Percentiles rank a stretch among this genome's conserved stretches.
Evolutionary conservation across 2,329 filamentous ascomycete species (phyloP).

Genomic region (Ceratocystis cacaofunesta): DNA sequence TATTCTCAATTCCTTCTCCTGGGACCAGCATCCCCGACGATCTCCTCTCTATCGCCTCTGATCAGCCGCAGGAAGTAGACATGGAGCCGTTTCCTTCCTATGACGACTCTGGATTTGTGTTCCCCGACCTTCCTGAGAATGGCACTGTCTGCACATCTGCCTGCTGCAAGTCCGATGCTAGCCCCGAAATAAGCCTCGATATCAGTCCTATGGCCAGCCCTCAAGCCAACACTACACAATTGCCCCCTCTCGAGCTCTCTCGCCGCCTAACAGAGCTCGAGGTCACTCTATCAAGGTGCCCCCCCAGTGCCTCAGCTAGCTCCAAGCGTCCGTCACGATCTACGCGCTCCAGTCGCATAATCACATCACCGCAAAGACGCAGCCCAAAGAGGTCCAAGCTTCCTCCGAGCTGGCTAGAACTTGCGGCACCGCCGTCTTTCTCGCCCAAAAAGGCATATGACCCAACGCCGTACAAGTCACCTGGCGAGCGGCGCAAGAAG

Average conservation of each 20-base stretch:
- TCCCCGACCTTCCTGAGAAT: neutral
- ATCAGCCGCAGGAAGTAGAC: neutral
- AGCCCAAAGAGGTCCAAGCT: neutral
- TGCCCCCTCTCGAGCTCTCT: neutral
- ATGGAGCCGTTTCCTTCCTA: constrained; percentile 14
- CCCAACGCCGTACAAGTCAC: constrained; percentile 5
- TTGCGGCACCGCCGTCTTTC: neutral
- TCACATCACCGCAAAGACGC: neutral
- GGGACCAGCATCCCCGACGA: constrained; percentile 2
- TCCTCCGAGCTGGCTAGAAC: neutral
- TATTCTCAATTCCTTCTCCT: neutral
- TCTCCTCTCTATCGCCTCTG: neutral
- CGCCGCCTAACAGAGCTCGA: neutral
- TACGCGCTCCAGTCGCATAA: neutral
- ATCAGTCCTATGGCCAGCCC: neutral
- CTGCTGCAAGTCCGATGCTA: neutral
- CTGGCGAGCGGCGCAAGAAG: constrained; percentile 8
- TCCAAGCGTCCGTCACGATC: neutral
- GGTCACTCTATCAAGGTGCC: neutral
- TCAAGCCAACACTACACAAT: neutral
- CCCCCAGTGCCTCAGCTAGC: neutral
- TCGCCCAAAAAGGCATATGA: constrained; percentile 12
- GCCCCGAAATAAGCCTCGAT: neutral
- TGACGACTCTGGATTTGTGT: constrained; percentile 13
- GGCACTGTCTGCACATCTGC: neutral